Conservation (phyloP, 352 stramenopile genomes). For the Pythium graminicola region DNA sequence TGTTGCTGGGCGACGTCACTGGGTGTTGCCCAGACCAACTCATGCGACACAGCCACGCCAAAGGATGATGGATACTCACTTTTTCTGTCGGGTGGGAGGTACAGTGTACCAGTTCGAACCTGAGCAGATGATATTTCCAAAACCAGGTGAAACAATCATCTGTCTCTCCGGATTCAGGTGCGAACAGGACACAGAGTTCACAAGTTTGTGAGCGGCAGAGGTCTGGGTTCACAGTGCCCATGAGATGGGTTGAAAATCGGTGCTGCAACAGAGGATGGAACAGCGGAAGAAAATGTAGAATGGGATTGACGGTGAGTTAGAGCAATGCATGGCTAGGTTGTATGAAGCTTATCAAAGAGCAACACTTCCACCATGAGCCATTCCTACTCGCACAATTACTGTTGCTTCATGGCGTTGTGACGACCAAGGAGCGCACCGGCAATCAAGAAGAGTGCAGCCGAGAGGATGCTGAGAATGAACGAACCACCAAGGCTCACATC, state of each 20-base stretch:
- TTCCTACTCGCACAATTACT: background rate
- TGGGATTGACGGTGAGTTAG: no score
- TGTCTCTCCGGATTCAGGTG: background rate
- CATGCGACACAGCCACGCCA: background rate
- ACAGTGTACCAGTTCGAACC: slow-evolving; percentile 1
- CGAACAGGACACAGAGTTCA: background rate
- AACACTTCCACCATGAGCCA: background rate
- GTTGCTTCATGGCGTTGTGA: slow-evolving; percentile 22
- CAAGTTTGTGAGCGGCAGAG: background rate
- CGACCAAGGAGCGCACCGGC: slow-evolving; percentile 20
- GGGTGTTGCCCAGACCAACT: background rate
- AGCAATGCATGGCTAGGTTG: no score
- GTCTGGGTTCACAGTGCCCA: background rate
- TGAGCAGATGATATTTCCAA: slow-evolving; percentile 4
- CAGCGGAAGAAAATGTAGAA: no score
- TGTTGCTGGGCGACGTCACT: no score
- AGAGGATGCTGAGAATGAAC: slow-evolving; percentile 49
- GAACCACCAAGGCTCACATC: slow-evolving; percentile 49
- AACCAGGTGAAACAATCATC: background rate
- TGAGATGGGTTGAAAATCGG: no score
- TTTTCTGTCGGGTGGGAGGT: background rate
- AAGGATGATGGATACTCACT: background rate
- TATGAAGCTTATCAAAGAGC: no score
- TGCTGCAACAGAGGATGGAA: no score
- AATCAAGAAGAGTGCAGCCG: slow-evolving; percentile 41